These are phyloP conservation scores for Venturia effusa DNA, from an alignment of 2,329 filamentous ascomycete genomes.

Conservation along the genomic window DNA sequence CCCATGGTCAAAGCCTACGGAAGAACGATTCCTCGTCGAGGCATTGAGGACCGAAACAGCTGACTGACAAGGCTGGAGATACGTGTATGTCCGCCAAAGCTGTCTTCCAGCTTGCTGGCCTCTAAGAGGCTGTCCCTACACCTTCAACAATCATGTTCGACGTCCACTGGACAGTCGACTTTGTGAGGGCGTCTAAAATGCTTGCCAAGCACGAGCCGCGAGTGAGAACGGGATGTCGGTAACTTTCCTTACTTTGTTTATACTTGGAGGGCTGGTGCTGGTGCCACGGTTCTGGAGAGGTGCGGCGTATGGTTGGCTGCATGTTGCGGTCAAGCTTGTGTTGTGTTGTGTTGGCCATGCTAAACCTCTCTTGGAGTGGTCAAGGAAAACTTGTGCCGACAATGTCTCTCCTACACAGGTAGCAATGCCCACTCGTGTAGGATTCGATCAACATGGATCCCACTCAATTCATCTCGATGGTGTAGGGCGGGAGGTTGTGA, in stretches of 20 bases:
- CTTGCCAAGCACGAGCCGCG: not conserved
- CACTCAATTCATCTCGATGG: not conserved
- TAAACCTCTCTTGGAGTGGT: slow-evolving; percentile 1
- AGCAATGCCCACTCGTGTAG: no score
- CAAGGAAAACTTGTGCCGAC: not conserved
- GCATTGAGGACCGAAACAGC: not conserved
- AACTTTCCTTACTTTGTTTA: not conserved
- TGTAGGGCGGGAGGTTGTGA: not conserved
- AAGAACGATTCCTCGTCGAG: slow-evolving; percentile 2
- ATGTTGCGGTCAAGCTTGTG: slow-evolving; percentile 9
- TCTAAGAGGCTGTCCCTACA: not conserved
- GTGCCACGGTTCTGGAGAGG: slow-evolving; percentile 8
- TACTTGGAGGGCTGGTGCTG: not conserved
- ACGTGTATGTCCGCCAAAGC: not conserved
- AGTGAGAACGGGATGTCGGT: slow-evolving; percentile 4
- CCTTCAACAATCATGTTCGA: not conserved
- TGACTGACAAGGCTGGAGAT: slow-evolving; percentile 1
- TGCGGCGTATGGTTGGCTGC: slow-evolving; percentile 9
- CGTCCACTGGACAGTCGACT: not conserved
- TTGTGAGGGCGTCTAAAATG: slow-evolving; percentile 4
- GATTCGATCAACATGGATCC: not conserved
- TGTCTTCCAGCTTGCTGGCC: not conserved
- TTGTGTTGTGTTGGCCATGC: not conserved
- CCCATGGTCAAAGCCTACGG: not conserved
- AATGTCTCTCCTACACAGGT: not conserved